Conservation (phyloP, 768 basidiomycete genomes). For the Hirschioporus abietinus region DNA sequence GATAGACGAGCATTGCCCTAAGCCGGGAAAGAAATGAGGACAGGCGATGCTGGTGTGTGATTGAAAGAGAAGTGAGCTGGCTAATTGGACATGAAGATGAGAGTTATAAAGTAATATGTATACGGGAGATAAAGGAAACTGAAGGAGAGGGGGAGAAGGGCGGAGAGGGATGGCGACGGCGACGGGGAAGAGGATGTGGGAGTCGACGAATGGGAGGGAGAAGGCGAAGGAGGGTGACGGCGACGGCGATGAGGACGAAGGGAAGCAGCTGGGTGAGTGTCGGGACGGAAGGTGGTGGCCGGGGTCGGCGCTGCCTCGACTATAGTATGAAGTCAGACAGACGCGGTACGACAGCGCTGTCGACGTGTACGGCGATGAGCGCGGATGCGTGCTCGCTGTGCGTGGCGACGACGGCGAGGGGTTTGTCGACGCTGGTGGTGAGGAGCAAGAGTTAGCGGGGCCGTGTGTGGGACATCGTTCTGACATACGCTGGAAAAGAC, state of each 20-base stretch:
- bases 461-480: not conserved
- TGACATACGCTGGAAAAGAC: not conserved
- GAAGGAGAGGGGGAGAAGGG: slow-evolving; percentile 16
- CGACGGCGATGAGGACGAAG: slow-evolving; percentile 2
- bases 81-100: slow-evolving; percentile 13
- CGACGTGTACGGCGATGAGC: not conserved
- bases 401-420: not conserved
- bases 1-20: slow-evolving; percentile 45
- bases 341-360: not conserved
- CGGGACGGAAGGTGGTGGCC: not conserved
- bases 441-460: not conserved
- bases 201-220: slow-evolving; percentile 16
- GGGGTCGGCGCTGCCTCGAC: slow-evolving; percentile 1
- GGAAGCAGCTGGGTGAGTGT: slow-evolving; percentile 7
- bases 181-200: slow-evolving; percentile 10
- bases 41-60: slow-evolving; percentile 22
- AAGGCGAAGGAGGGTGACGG: slow-evolving; percentile 13
- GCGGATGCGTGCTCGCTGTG: not conserved
- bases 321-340: not conserved
- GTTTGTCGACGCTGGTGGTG: not conserved
- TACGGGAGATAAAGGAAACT: slow-evolving; percentile 11
- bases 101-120: slow-evolving; percentile 18
- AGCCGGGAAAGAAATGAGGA: slow-evolving; percentile 10
- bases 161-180: slow-evolving; percentile 10
- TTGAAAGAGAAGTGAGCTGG: slow-evolving; percentile 23